Evolutionary conservation across 805 yeast species (phyloP), one percentile per base, ranked within the genome.

Genomic region (Starmerella vitae): DNA sequence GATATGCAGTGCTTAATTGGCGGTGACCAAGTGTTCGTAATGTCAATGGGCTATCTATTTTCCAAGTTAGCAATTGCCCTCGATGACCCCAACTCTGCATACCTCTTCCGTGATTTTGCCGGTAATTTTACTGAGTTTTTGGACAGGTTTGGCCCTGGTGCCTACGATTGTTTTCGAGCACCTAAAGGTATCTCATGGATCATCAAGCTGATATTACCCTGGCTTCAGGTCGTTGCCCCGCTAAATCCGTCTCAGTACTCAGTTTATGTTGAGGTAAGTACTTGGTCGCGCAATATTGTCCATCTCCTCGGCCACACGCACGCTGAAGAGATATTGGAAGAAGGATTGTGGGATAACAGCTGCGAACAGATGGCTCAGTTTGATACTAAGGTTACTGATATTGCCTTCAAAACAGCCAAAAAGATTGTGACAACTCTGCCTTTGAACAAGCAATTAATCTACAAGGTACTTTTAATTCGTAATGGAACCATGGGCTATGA

Each of bases 281-380:
- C 41, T 20, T 44, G 49, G 51, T 14, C 37, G 4, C 36, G 40
- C 18, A 30, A 44, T 10, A 29, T 48, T 13, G 32, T 35, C n/a
- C 3, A 20, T 13, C 18, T 21, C 7, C 14, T 41, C 2, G 46
- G 47, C 8, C 26, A 14, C 3, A 14, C 26, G 8, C 24, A 30
- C 22, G 30, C 37, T 10, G 21, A 30, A 5, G 36, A 29, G 5
- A 5, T 42, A 12, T 28, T 53, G 5, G 33, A 39, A 12, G 35
- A 43, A 2, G 44, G 41, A 1, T 34, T 44, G 12, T 53, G 58
- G 57, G 49, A 50, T 14, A 10, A 32, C 2, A 36, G 52, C 28
- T 38, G 45, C 9, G 53, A 52, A 2, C 40, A 47, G 13, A 41
- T 47, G 38, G 41, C 41, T 3, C 33, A 38, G 17, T 5, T 28